Conservation (phyloP, 495 filamentous ascomycete species). For the Sphaerosporella brunnea region DNA sequence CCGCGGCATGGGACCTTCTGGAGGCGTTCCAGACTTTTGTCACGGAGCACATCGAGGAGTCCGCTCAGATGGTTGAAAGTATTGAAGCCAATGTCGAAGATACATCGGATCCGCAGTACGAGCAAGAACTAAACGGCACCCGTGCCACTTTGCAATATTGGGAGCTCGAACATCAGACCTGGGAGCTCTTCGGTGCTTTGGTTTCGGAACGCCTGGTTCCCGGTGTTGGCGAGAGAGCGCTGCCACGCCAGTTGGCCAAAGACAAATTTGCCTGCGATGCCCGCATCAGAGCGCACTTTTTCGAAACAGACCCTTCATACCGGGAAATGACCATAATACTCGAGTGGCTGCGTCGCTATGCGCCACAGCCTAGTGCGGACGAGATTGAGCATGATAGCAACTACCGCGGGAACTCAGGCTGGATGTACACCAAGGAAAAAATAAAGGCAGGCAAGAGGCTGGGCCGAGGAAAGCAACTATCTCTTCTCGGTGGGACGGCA, state of each 20-base stretch:
- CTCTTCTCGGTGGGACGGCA: neutral
- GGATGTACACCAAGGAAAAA: slow-evolving; percentile 75
- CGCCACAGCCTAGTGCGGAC: slow-evolving; percentile 50
- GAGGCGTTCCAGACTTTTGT: slow-evolving; percentile 16
- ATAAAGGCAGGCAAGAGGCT: slow-evolving; percentile 81
- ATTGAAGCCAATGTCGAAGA: slow-evolving; percentile 22
- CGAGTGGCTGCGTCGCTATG: slow-evolving; percentile 64
- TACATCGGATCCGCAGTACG: slow-evolving; percentile 11
- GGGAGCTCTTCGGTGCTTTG: slow-evolving; percentile 58
- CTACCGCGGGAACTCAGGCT: slow-evolving; percentile 62
- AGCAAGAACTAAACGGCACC: neutral
- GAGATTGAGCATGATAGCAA: slow-evolving; percentile 35
- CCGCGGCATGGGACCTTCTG: slow-evolving; percentile 16
- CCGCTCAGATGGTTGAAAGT: slow-evolving; percentile 24
- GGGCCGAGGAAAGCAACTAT: slow-evolving; percentile 26
- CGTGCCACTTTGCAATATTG: slow-evolving; percentile 26
- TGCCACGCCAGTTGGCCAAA: slow-evolving; percentile 36
- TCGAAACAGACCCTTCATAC: slow-evolving; percentile 33
- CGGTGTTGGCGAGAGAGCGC: slow-evolving; percentile 8
- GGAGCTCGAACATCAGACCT: slow-evolving; percentile 65
- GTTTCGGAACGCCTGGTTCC: slow-evolving; percentile 35
- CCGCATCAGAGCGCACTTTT: slow-evolving; percentile 32
- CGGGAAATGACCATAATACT: slow-evolving; percentile 57
- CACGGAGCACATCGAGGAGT: slow-evolving; percentile 24
- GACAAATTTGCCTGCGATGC: slow-evolving; percentile 29